Percentiles rank a stretch among this genome's conserved stretches.
Conservation (phyloP, 768 basidiomycete species). For the Leccinum olivaceopallidum region DNA sequence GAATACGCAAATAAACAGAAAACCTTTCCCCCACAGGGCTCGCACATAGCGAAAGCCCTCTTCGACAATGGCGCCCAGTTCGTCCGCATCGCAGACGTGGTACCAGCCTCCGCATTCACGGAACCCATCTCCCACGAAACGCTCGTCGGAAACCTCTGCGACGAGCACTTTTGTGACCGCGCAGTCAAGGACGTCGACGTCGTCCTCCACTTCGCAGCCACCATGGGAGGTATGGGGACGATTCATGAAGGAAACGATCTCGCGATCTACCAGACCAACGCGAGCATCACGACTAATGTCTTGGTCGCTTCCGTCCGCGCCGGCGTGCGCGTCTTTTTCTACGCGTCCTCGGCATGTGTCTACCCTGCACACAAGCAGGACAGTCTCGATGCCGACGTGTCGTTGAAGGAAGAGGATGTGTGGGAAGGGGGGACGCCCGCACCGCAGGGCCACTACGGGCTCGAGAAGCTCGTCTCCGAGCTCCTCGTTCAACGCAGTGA, state of each 20-base stretch:
- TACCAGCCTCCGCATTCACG: constrained; percentile 22
- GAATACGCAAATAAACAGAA: neutral
- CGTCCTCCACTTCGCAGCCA: constrained; percentile 60
- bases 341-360: constrained; percentile 60
- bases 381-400: constrained; percentile 34
- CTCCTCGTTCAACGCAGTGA: constrained; percentile 40
- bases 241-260: constrained; percentile 54
- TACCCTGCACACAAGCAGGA: constrained; percentile 49
- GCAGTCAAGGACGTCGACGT: constrained; percentile 41
- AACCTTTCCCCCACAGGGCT: constrained; percentile 41
- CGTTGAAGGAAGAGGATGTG: constrained; percentile 48
- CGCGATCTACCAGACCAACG: constrained; percentile 49
- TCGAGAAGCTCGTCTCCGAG: constrained; percentile 57
- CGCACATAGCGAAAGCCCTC: constrained; percentile 47
- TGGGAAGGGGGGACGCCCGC: constrained; percentile 39
- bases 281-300: constrained; percentile 50
- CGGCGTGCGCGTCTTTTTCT: constrained; percentile 47
- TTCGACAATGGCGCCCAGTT: constrained; percentile 24
- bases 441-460: constrained; percentile 59
- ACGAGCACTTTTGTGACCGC: constrained; percentile 38
- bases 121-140: constrained; percentile 36
- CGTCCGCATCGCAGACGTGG: constrained; percentile 48
- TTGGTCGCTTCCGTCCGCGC: constrained; percentile 39
- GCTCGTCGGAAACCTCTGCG: constrained; percentile 47
- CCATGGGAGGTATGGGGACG: constrained; percentile 66